Percentiles rank a stretch among this genome's conserved stretches.
Conservation (phyloP, 1,284 basidiomycete species). For the Kwoniella shivajii region DNA sequence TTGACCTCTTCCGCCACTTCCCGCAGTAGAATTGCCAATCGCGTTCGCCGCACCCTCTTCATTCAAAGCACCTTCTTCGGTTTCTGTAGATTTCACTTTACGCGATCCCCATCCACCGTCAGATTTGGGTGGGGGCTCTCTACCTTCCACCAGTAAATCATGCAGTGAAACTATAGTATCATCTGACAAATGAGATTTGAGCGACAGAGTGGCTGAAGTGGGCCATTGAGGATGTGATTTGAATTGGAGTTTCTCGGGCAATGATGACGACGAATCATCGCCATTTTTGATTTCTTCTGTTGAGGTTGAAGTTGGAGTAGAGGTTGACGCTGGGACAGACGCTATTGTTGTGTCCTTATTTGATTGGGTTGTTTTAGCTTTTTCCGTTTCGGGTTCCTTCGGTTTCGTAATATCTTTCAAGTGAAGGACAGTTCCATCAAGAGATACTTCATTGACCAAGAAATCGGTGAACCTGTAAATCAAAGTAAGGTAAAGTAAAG, state of each 20-base stretch:
- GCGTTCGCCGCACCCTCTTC: slow-evolving; percentile 27
- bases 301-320: background rate
- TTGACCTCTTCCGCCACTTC: slow-evolving; percentile 38
- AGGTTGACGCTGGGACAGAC: background rate
- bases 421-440: slow-evolving; percentile 74
- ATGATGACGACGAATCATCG: slow-evolving; percentile 9
- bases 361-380: slow-evolving; percentile 12
- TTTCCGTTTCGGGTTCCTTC: slow-evolving; percentile 52
- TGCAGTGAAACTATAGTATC: slow-evolving; percentile 67
- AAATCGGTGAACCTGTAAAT: slow-evolving; percentile 97
- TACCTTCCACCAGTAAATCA: slow-evolving; percentile 74
- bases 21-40: slow-evolving; percentile 12
- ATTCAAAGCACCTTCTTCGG: slow-evolving; percentile 40
- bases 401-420: slow-evolving; percentile 75
- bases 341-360: too few relatives aligned
- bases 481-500: background rate
- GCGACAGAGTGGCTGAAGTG: slow-evolving; percentile 60
- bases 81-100: slow-evolving; percentile 49
- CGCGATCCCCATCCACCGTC: slow-evolving; percentile 56
- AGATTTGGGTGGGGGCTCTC: slow-evolving; percentile 63
- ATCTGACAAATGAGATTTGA: slow-evolving; percentile 67
- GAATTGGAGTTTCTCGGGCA: slow-evolving; percentile 35
- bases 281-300: slow-evolving; percentile 7
- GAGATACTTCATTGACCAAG: slow-evolving; percentile 83
- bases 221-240: slow-evolving; percentile 63